These are phyloP conservation scores for Trichopus zeylanicus DNA, from an alignment of 116 monocot genomes.

Conservation along the genomic window DNA sequence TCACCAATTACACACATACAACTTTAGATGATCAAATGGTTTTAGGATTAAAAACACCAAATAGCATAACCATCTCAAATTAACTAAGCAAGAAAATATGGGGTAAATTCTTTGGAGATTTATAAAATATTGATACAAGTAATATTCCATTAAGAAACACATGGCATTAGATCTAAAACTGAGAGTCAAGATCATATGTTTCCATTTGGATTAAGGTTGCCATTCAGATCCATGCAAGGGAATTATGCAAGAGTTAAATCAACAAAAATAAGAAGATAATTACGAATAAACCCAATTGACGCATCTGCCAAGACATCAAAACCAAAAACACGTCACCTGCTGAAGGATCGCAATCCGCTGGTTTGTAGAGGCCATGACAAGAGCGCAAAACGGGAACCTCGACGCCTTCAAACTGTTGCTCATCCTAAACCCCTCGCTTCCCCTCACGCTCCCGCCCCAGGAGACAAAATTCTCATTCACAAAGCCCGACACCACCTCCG, in stretches of 20 bases:
- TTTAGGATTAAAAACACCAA: no score
- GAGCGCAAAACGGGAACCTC: slow-evolving; percentile 80
- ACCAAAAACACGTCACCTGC: slow-evolving; percentile 35
- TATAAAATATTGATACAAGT: no score
- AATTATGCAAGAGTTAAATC: background rate
- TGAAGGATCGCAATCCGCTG: slow-evolving; percentile 66
- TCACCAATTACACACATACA: no score
- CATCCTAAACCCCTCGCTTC: slow-evolving; percentile 95
- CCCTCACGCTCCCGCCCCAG: slow-evolving; percentile 89
- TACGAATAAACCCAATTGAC: background rate
- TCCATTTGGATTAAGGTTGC: no score
- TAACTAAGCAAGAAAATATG: no score
- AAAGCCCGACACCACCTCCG: slow-evolving; percentile 52
- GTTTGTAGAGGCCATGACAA: slow-evolving; percentile 71
- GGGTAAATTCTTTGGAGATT: no score
- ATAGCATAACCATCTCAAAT: no score
- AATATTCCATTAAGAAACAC: background rate
- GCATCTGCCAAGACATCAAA: background rate
- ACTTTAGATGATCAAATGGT: no score
- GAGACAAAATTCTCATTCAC: slow-evolving; percentile 85
- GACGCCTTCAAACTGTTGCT: slow-evolving; percentile 90
- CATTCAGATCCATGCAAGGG: no score
- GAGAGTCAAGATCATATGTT: background rate
- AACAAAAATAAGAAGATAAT: background rate
- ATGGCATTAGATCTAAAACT: background rate